These are phyloP conservation scores for Fraxinus nigra DNA, from an alignment of 305 asterid genomes.

Conservation along the genomic window DNA sequence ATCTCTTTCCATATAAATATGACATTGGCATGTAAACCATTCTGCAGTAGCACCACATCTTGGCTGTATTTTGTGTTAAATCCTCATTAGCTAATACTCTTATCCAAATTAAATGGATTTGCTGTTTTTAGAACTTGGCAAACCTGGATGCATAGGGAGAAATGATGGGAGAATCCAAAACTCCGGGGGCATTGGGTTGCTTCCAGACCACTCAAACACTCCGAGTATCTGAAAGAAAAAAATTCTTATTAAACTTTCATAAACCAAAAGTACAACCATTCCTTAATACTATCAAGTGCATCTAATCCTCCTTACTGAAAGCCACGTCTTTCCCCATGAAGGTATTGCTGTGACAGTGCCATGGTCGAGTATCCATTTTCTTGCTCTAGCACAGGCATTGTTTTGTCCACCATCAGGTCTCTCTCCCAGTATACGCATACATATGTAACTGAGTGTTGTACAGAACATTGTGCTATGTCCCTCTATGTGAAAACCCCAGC, in stretches of 20 bases:
- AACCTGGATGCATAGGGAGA: neutral
- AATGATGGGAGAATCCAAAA: neutral
- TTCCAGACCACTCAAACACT: neutral
- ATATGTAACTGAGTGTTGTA: conserved; percentile 9
- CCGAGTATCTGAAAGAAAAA: neutral
- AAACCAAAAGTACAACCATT: neutral
- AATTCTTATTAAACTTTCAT: neutral
- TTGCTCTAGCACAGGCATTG: neutral
- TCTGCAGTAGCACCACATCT: conserved; percentile 29
- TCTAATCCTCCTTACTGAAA: neutral
- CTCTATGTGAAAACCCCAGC: conserved; percentile 3
- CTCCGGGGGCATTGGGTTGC: neutral
- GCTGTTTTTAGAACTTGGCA: neutral
- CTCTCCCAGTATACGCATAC: conserved; percentile 14
- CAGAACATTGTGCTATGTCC: conserved; percentile 14
- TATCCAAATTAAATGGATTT: neutral
- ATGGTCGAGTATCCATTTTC: conserved; percentile 14
- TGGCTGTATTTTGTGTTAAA: conserved; percentile 9
- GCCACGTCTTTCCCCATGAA: conserved; percentile 12
- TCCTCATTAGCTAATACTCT: neutral
- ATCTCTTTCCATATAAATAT: conserved; percentile 26
- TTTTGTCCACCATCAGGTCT: conserved; percentile 7
- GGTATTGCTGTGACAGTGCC: neutral
- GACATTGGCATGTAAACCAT: conserved; percentile 31
- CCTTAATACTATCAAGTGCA: neutral